Base-by-base conservation (phyloP, 768 basidiomycete species). In the Xerocomellus intermedius region DNA sequence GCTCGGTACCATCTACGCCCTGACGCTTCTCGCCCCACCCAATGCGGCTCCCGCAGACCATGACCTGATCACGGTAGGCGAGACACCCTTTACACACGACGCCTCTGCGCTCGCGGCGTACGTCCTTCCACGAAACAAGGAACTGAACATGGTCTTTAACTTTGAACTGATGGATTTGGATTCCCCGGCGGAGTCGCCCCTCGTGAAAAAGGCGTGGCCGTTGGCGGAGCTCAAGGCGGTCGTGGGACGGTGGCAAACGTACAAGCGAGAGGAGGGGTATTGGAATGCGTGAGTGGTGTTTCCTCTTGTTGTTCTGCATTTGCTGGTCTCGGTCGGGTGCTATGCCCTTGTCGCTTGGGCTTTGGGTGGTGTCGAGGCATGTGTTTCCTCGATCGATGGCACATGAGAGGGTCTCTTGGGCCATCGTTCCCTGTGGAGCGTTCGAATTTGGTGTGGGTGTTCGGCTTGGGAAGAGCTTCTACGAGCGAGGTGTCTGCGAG, bases 131-230 rank as follows among this genome's bases (percentile, higher is more conserved):
- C 57, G 54, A 14, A 82, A 82, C 67, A 79, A 83, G 52, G 82
- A 86, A 63, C 78, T 87, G 24, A 73, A 87, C 63, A 84, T 82
- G 80, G 77, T 84, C 30, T 87, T 89, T 67, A 76, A 80, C 13
- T 87, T 86, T 61, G 83, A 87, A 48, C 60, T 81, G 21, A 80
- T 84, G 76, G 80, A 82, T 53, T 61, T 86, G 50, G 86, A 86
- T 68, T 71, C 77, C 5, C 73, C 78, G 8, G 69, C 74, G 26
- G 66, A 72, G 21, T 62, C 64, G 17, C 75, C 79, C 21, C 73
- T 84, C 46, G 70, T 73, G 36, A 69, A 69, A 28, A 71, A 75
- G 45, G 62, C 72, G 8, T 87, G 85, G 83, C 77, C 72, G 37
- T 62, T 89, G 17, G 48, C 73, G 5, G 79, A 83, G 14, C 68